These are phyloP conservation scores for Takashimella koratensis DNA, from an alignment of 1,284 basidiomycete genomes.

Conservation along the genomic window DNA sequence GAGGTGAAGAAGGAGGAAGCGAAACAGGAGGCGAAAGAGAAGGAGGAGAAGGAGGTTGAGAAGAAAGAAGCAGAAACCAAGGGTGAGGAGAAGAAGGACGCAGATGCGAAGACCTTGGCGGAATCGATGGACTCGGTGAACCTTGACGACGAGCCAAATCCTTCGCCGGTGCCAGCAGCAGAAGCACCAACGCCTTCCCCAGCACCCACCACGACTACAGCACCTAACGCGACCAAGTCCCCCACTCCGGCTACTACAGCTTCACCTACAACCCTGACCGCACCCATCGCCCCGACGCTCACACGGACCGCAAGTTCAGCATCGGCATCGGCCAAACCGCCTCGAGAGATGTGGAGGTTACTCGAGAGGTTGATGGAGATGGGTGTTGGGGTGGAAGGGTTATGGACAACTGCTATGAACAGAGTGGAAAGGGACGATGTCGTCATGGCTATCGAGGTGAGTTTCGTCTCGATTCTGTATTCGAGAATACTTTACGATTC, in stretches of 20 bases:
- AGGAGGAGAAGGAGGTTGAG: neutral
- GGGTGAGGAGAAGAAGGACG: neutral
- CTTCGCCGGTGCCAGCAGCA: no score
- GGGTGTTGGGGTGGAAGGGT: slow-evolving; percentile 11
- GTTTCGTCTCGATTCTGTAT: no score
- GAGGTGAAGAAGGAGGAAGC: no score
- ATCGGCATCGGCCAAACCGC: slow-evolving; percentile 18
- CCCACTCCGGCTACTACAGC: neutral
- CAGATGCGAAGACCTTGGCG: neutral
- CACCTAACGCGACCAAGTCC: neutral
- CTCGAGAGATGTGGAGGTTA: slow-evolving; percentile 35
- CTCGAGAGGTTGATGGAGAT: slow-evolving; percentile 39
- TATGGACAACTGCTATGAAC: slow-evolving; percentile 24
- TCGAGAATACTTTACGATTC: no score
- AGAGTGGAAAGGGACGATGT: slow-evolving; percentile 8
- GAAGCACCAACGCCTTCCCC: no score
- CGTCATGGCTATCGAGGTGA: slow-evolving; percentile 27
- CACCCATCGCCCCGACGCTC: neutral
- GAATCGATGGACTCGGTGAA: no score
- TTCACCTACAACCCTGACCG: neutral
- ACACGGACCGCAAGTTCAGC: neutral
- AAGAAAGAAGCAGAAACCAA: no score
- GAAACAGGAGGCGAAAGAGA: neutral
- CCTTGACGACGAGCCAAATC: no score
- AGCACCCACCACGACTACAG: neutral